These are phyloP conservation scores for Thielaviopsis punctulata DNA, from an alignment of 2,329 filamentous ascomycete genomes.

Conservation along the genomic window DNA sequence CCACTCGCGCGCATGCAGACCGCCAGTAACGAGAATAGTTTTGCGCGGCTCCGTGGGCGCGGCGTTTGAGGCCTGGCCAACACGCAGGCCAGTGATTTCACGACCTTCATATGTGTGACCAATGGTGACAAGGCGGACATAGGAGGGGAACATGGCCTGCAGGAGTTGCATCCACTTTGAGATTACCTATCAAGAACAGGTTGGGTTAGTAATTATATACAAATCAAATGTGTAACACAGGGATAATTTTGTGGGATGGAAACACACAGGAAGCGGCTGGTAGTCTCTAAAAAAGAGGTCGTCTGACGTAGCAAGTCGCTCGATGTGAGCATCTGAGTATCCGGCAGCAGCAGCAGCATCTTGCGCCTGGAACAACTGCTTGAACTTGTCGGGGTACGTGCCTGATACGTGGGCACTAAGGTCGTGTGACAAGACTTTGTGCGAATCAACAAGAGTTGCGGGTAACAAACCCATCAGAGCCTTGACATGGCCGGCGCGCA, in stretches of 20 bases:
- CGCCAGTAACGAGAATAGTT: conserved; percentile 67
- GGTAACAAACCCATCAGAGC: conserved; percentile 67
- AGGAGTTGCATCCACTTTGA: conserved; percentile 84
- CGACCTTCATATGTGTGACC: conserved; percentile 81
- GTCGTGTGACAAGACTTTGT: conserved; percentile 64
- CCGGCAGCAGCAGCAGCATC: too few relatives aligned
- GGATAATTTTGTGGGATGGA: too few relatives aligned
- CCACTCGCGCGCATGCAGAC: conserved; percentile 91
- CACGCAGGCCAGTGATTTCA: conserved; percentile 64
- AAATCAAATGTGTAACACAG: too few relatives aligned
- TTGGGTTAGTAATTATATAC: conserved; percentile 8
- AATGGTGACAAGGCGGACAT: conserved; percentile 56
- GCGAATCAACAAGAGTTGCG: conserved; percentile 48
- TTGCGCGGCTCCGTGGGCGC: conserved; percentile 37
- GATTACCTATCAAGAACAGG: conserved; percentile 32
- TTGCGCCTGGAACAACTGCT: background rate
- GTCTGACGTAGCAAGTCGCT: conserved; percentile 21
- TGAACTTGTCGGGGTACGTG: conserved; percentile 40
- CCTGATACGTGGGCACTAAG: conserved; percentile 61
- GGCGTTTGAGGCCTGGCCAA: conserved; percentile 40
- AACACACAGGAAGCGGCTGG: conserved; percentile 53
- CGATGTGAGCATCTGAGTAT: conserved; percentile 13
- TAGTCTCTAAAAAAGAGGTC: conserved; percentile 88
- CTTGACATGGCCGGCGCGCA: conserved; percentile 61
- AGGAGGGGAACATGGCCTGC: conserved; percentile 73